Conservation (phyloP, 495 filamentous ascomycete genomes). For the Podospora conica region DNA sequence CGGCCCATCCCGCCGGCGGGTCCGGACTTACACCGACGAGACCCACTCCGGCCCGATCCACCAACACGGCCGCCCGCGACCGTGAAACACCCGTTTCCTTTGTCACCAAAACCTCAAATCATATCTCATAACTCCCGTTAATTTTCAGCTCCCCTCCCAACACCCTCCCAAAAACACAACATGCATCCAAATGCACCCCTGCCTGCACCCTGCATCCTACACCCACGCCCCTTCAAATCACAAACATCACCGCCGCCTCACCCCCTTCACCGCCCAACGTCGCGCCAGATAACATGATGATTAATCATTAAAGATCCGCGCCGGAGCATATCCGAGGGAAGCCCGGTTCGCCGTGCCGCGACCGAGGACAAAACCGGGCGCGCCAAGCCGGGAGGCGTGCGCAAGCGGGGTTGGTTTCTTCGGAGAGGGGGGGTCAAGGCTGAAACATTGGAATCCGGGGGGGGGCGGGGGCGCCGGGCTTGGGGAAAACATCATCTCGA, state of each 20-base stretch:
- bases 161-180: too few relatives aligned
- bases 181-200: background rate
- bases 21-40: background rate
- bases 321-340: background rate
- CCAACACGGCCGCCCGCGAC: background rate
- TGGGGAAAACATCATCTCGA: background rate
- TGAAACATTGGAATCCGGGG: background rate
- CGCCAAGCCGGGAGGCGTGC: background rate
- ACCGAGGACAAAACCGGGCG: background rate
- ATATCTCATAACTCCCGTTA: background rate
- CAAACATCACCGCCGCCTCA: too few relatives aligned
- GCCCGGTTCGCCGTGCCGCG: background rate
- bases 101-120: background rate
- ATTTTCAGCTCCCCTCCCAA: too few relatives aligned
- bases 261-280: background rate
- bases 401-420: background rate
- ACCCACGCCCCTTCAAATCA: too few relatives aligned
- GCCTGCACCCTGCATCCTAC: too few relatives aligned
- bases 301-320: background rate
- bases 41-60: background rate
- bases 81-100: background rate
- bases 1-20: background rate
- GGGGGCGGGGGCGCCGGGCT: background rate
- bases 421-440: background rate
- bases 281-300: background rate